These are phyloP conservation scores for Hyaloscypha finlandica DNA, from an alignment of 495 filamentous ascomycete genomes.

Conservation along the genomic window DNA sequence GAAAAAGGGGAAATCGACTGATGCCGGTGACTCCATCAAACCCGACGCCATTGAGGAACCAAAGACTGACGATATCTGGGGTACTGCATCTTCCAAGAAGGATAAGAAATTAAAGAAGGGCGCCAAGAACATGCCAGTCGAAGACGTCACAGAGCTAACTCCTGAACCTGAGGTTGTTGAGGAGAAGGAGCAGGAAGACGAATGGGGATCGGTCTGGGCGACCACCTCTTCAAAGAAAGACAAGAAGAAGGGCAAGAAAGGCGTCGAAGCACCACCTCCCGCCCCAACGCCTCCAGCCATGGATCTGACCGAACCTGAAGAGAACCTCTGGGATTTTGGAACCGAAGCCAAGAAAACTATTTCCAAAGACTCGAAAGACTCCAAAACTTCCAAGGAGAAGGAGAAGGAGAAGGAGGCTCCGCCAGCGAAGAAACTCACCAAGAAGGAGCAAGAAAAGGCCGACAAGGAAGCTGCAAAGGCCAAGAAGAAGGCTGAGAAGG, in stretches of 20 bases:
- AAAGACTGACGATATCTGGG: slow-evolving; percentile 45
- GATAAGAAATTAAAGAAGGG: slow-evolving; percentile 43
- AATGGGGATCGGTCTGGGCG: slow-evolving; percentile 40
- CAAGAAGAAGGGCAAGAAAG: slow-evolving; percentile 39
- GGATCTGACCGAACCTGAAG: slow-evolving; percentile 37
- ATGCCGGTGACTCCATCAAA: slow-evolving; percentile 37
- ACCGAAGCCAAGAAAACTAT: slow-evolving; percentile 24
- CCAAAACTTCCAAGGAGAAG: slow-evolving; percentile 17
- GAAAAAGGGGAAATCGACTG: slow-evolving; percentile 37
- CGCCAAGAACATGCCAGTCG: slow-evolving; percentile 41
- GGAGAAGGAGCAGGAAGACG: slow-evolving; percentile 42
- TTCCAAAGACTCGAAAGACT: slow-evolving; percentile 14
- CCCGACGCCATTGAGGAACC: slow-evolving; percentile 50
- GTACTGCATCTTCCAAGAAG: slow-evolving; percentile 38
- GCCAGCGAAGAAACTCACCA: slow-evolving; percentile 26
- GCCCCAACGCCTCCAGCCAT: slow-evolving; percentile 43
- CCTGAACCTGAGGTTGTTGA: slow-evolving; percentile 43
- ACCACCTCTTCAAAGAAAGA: slow-evolving; percentile 40
- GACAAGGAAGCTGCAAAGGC: slow-evolving; percentile 26
- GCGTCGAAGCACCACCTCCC: slow-evolving; percentile 34
- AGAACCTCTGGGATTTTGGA: slow-evolving; percentile 30
- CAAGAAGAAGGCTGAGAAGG: slow-evolving; percentile 28
- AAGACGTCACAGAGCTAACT: slow-evolving; percentile 41
- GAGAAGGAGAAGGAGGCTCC: slow-evolving; percentile 17
- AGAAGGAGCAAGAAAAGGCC: slow-evolving; percentile 29